These are phyloP conservation scores for Xylaria curta DNA, from an alignment of 495 filamentous ascomycete species.

Conservation along the genomic window DNA sequence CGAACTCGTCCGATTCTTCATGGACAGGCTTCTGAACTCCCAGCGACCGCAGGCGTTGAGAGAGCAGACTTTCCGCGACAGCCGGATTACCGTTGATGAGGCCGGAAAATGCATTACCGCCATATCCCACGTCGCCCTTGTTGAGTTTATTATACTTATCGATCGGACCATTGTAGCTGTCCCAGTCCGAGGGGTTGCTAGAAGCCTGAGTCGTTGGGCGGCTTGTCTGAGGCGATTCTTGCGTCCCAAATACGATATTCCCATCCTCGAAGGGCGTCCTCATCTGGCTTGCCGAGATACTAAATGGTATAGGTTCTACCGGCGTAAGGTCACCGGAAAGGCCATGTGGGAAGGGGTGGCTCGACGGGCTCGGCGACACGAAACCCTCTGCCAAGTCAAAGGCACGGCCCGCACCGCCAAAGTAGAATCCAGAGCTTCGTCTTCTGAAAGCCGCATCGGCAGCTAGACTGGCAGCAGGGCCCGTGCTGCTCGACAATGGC, in stretches of 20 bases:
- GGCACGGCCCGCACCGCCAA: constrained; percentile 42
- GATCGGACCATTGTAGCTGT: constrained; percentile 29
- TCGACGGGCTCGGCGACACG: constrained; percentile 33
- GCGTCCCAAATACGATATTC: constrained; percentile 22
- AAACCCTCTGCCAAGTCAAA: constrained; percentile 47
- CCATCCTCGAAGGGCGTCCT: neutral
- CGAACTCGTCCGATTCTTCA: neutral
- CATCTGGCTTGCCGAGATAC: constrained; percentile 31
- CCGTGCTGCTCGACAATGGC: constrained; percentile 35
- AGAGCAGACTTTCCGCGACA: constrained; percentile 50
- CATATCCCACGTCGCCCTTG: constrained; percentile 72
- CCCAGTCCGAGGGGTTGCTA: constrained; percentile 34
- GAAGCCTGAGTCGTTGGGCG: constrained; percentile 37
- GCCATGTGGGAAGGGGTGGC: constrained; percentile 32
- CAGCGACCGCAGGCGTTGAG: constrained; percentile 51
- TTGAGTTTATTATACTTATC: constrained; percentile 68
- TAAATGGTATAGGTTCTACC: constrained; percentile 48
- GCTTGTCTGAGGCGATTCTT: constrained; percentile 30
- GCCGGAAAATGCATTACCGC: constrained; percentile 60
- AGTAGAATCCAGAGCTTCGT: constrained; percentile 61
- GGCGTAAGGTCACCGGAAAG: constrained; percentile 30
- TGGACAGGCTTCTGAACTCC: constrained; percentile 40
- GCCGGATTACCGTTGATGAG: constrained; percentile 39
- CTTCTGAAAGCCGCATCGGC: constrained; percentile 64
- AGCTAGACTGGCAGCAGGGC: constrained; percentile 49